Evolutionary conservation across 495 filamentous ascomycete genomes (phyloP).

Genomic region (Penicillium canariense): DNA sequence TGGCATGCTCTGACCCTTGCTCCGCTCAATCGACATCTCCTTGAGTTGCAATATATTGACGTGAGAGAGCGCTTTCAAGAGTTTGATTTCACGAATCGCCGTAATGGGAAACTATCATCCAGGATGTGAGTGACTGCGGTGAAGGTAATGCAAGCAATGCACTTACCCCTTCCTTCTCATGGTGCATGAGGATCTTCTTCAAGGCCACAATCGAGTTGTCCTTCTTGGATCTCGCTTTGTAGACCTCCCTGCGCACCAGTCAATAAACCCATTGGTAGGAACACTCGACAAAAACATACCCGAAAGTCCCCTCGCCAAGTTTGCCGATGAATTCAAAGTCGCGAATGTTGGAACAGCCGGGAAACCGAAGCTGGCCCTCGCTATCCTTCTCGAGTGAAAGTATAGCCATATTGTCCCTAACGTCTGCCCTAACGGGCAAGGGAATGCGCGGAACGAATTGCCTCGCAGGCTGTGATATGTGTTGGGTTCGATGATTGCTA

Average conservation of each 20-base stretch:
- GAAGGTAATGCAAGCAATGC: not conserved
- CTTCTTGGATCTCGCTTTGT: slow-evolving; percentile 77
- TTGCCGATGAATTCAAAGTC: slow-evolving; percentile 89
- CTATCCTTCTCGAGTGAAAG: slow-evolving; percentile 31
- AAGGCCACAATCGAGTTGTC: slow-evolving; percentile 74
- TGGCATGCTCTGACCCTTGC: slow-evolving; percentile 50
- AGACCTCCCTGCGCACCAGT: slow-evolving; percentile 68
- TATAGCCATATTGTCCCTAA: slow-evolving; percentile 31
- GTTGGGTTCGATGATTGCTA: too few species aligned
- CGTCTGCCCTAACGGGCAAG: not conserved
- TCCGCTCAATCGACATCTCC: slow-evolving; percentile 93
- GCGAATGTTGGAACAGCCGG: slow-evolving; percentile 80
- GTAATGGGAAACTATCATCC: slow-evolving; percentile 80
- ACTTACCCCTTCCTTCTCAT: slow-evolving; percentile 87
- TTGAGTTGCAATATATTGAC: slow-evolving; percentile 81
- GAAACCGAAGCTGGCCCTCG: slow-evolving; percentile 55
- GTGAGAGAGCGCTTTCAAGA: slow-evolving; percentile 90
- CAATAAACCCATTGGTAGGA: not conserved
- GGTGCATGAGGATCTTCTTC: slow-evolving; percentile 97
- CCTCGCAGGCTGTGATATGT: not conserved
- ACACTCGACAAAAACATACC: slow-evolving; percentile 48
- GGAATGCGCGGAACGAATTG: not conserved
- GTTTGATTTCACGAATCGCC: slow-evolving; percentile 95
- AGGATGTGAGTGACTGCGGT: not conserved
- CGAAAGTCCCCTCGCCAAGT: slow-evolving; percentile 96